A percentile compares a stretch with the other conserved stretches of the same genome.
Evolutionary conservation across 768 basidiomycete species (phyloP).

Genomic region (Macrolepiota albuminosa): DNA sequence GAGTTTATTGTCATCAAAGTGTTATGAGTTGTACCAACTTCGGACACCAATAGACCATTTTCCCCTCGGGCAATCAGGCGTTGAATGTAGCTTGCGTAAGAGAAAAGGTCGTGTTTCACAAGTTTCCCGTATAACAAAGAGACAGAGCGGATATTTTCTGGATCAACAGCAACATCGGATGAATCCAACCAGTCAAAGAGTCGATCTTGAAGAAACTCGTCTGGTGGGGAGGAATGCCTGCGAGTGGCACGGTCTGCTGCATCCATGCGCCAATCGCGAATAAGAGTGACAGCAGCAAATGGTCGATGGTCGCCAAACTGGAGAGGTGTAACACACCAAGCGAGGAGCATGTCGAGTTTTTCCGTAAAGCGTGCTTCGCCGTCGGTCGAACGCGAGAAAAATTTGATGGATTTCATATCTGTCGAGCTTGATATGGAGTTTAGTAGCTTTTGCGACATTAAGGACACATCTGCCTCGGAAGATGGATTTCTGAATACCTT

Average conservation of each 20-base stretch:
- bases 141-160: conserved; percentile 51
- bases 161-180: conserved; percentile 55
- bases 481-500: conserved; percentile 28
- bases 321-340: conserved; percentile 75
- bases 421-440: conserved; percentile 72
- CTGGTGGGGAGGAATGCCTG: conserved; percentile 54
- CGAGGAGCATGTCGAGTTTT: conserved; percentile 70
- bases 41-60: conserved; percentile 45
- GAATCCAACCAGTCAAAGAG: conserved; percentile 80
- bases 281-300: conserved; percentile 67
- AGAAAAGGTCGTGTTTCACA: conserved; percentile 65
- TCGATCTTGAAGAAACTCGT: conserved; percentile 65
- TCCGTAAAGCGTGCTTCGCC: conserved; percentile 46
- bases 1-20: conserved; percentile 9
- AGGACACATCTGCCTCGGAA: not conserved
- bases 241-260: conserved; percentile 59
- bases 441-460: conserved; percentile 43
- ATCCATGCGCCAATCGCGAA: conserved; percentile 57
- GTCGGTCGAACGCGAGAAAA: conserved; percentile 47
- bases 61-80: conserved; percentile 80
- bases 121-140: conserved; percentile 70
- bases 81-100: conserved; percentile 71
- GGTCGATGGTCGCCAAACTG: conserved; percentile 83
- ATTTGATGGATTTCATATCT: conserved; percentile 50
- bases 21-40: conserved; percentile 33